These are phyloP conservation scores for Coprinopsis marcescibilis DNA, from an alignment of 768 basidiomycete genomes.

Conservation along the genomic window DNA sequence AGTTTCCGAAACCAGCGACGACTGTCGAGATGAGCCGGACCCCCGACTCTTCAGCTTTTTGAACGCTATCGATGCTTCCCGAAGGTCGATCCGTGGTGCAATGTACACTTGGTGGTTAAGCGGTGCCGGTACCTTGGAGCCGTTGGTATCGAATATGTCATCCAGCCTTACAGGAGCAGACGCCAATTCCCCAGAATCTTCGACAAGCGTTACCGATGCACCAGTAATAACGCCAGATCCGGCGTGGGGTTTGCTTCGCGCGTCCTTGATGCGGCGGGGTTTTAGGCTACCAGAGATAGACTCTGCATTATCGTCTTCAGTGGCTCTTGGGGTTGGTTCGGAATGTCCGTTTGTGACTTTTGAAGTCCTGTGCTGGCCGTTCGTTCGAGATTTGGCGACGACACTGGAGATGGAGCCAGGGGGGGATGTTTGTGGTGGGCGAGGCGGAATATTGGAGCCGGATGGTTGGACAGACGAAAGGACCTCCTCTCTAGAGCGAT, in stretches of 20 bases:
- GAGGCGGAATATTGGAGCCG: no score
- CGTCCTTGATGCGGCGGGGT: background rate
- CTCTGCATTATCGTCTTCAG: background rate
- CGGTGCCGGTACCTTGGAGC: background rate
- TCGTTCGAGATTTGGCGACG: no score
- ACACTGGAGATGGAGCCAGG: no score
- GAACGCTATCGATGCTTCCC: background rate
- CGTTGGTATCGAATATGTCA: background rate
- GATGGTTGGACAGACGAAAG: background rate
- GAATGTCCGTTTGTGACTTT: no score
- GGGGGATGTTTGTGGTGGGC: no score
- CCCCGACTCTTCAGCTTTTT: background rate
- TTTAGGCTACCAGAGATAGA: background rate
- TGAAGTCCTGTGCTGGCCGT: no score
- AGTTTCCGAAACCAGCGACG: no score
- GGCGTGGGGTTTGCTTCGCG: background rate
- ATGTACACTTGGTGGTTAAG: background rate
- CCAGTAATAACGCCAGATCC: slow-evolving; percentile 2
- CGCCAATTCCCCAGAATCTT: slow-evolving; percentile 1
- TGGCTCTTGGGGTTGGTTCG: no score
- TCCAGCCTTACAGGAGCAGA: background rate
- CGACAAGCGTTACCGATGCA: background rate
- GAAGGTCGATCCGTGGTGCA: background rate
- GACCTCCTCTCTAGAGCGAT: background rate
- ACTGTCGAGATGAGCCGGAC: background rate